Evolutionary conservation across 2,329 filamentous ascomycete species (phyloP), one percentile per base, ranked within the genome.

Genomic region (Paecilomyces sp.): DNA sequence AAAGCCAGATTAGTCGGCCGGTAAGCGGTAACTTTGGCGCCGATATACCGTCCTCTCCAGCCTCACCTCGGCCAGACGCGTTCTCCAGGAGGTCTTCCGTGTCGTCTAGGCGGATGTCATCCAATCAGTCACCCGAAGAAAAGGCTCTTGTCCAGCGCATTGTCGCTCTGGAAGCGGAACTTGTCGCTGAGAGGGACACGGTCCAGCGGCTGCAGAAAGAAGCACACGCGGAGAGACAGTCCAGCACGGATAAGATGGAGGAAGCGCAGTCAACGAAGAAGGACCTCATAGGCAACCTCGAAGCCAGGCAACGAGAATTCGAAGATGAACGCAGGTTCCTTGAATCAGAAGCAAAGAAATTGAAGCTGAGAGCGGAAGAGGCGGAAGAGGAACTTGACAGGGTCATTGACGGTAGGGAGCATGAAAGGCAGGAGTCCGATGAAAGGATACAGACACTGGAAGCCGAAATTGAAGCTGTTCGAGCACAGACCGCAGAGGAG

Each of bases 261-360:
- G 93, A 97, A 73, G 90, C 86, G 5, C 91, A 94, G 66, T 92
- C 91, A 2, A 97, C 90, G 0, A 99, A 99, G 74, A 89, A 90
- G 67, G 94, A 97, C 73, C 84, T 99, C 9, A 86, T 99, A 76
- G 88, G 91, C 64, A 99, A 99, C 69, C 91, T 99, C 78, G 92
- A 97, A 70, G 90, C 92, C 12, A 85, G 95, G 64, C 91, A 97
- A 74, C 86, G 86, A 28, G 94, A 97, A 69, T 97, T 96, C 66
- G 82, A 89, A 36, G 86, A 88, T 56, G 93, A 97, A 74, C 86
- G 94, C 47, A 91, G 89, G 68, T 89, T 87, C 9, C 80, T 97
- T 0, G 90, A 96, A 66, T 82, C 85, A 15, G 92, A 97, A 71
- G 87, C 94, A 60, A 88, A 87, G 66, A 83, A 84, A 13, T 83